These are phyloP conservation scores for Russula earlei DNA, from an alignment of 768 basidiomycete genomes.

Conservation along the genomic window DNA sequence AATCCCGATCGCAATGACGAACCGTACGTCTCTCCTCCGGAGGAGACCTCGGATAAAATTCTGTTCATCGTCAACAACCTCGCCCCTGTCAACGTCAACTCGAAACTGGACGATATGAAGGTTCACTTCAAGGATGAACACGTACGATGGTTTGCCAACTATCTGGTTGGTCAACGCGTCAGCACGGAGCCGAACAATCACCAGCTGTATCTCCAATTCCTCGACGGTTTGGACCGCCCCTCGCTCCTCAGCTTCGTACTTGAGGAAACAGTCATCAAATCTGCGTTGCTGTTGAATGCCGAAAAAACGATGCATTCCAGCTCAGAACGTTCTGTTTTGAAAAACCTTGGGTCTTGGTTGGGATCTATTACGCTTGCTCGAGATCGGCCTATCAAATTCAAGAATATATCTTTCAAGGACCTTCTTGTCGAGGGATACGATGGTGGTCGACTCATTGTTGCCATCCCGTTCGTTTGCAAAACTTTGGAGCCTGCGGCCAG, in stretches of 20 bases:
- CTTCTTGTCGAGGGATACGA: conserved; percentile 95
- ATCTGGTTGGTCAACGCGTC: conserved; percentile 92
- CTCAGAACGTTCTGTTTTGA: conserved; percentile 77
- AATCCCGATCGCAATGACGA: conserved; percentile 58
- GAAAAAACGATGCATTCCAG: conserved; percentile 82
- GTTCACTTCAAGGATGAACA: conserved; percentile 75
- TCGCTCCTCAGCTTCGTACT: conserved; percentile 65
- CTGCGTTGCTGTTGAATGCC: conserved; percentile 77
- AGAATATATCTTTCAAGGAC: conserved; percentile 94
- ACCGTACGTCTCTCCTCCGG: conserved; percentile 60
- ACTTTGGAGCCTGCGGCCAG: conserved; percentile 83
- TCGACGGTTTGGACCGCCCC: conserved; percentile 71
- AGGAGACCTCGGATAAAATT: conserved; percentile 86
- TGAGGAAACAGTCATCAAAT: conserved; percentile 91
- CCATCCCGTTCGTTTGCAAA: conserved; percentile 98
- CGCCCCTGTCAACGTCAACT: conserved; percentile 86
- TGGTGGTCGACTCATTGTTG: conserved; percentile 79
- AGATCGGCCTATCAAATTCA: conserved; percentile 86
- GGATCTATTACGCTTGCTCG: conserved; percentile 89
- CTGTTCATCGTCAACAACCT: conserved; percentile 98
- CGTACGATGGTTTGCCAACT: conserved; percentile 95
- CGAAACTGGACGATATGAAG: conserved; percentile 80
- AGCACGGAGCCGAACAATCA: conserved; percentile 97
- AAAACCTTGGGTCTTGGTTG: conserved; percentile 94
- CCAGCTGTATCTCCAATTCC: conserved; percentile 84